phyloP scores from a whole-genome alignment of 805 yeast genomes.

The Saccharomyces kudriavzevii region DNA sequence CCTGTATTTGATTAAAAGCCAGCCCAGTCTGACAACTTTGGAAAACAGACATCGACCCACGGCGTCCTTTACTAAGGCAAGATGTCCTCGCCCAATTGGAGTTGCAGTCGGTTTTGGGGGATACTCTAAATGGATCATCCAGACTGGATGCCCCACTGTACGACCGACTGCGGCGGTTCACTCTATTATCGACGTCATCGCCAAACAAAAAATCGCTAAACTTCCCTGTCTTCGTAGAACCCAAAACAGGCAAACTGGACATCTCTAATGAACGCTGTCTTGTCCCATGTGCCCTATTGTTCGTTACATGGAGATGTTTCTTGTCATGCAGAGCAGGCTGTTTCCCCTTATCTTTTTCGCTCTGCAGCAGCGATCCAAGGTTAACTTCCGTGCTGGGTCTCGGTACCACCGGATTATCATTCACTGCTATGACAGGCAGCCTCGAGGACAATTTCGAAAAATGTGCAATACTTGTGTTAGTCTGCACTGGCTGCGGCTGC shows the following conservation, averaged over 20 bases:
- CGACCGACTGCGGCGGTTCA: background rate
- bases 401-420: background rate
- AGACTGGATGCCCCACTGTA: background rate
- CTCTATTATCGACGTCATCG: background rate
- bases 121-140: background rate
- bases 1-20: background rate
- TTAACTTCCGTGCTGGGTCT: background rate
- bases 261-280: background rate
- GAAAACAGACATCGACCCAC: background rate
- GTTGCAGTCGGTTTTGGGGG: background rate
- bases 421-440: background rate
- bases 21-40: background rate
- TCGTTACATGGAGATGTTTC: background rate
- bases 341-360: background rate
- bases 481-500: background rate
- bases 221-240: slow-evolving; percentile 2
- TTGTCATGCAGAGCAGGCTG: background rate
- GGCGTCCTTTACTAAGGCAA: background rate
- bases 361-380: background rate
- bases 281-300: background rate
- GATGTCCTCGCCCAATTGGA: background rate
- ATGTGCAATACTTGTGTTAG: background rate
- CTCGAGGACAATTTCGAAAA: background rate
- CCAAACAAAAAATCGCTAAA: slow-evolving; percentile 10
- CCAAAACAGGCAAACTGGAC: background rate